phyloP scores from a whole-genome alignment of 1,139 yeast genomes.

The Pneumocystis wakefieldiae region DNA sequence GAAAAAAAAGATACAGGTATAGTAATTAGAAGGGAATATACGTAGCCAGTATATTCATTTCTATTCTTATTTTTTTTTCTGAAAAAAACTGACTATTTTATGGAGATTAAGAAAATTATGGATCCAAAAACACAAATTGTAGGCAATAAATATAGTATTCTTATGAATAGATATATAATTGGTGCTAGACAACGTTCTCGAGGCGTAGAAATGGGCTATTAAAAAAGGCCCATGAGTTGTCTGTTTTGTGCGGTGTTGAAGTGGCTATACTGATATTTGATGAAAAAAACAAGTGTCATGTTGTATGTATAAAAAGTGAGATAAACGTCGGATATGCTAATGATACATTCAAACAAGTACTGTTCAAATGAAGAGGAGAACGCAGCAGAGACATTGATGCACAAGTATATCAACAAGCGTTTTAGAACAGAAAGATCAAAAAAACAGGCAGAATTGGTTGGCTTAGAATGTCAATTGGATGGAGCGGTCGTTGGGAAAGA shows the following conservation, averaged over 20 bases:
- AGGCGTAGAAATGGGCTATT: conserved; percentile 13
- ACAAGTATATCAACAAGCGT: conserved; percentile 9
- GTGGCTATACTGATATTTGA: conserved; percentile 12
- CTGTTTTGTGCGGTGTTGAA: conserved; percentile 12
- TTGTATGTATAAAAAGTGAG: conserved; percentile 1
- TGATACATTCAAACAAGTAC: not conserved
- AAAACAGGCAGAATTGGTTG: too few relatives aligned
- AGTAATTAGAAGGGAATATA: not conserved
- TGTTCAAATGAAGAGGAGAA: not conserved
- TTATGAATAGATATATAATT: not conserved
- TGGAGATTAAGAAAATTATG: conserved; percentile 8
- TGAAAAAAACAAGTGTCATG: conserved; percentile 12
- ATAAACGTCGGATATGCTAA: not conserved
- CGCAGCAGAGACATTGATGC: conserved; percentile 2
- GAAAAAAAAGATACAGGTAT: not conserved
- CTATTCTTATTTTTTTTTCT: too few relatives aligned
- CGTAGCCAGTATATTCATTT: too few relatives aligned
- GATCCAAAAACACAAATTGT: conserved; percentile 9
- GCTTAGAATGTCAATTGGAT: too few relatives aligned
- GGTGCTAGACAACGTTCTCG: conserved; percentile 11
- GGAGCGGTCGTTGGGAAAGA: too few relatives aligned
- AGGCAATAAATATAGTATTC: not conserved
- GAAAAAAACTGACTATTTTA: too few relatives aligned
- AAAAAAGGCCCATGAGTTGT: conserved; percentile 13
- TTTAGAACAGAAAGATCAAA: conserved; percentile 10